Evolutionary conservation across 495 filamentous ascomycete genomes (phyloP).

Genomic region (Aspergillus sparsus): DNA sequence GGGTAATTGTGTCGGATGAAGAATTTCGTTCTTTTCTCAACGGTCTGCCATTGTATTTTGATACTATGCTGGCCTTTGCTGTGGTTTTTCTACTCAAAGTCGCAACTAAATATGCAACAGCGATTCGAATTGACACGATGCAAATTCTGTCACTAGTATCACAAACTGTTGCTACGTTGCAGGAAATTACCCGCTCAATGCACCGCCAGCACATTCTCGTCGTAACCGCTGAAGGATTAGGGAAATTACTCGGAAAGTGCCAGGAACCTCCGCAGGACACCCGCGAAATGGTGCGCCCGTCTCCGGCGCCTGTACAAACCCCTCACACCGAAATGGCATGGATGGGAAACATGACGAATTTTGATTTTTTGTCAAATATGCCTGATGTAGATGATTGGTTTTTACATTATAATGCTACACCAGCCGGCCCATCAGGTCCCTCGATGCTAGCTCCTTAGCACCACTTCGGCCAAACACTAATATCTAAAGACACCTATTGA

Average conservation of each 20-base stretch:
- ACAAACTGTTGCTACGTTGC: conserved; percentile 29
- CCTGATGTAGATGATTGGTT: conserved; percentile 2
- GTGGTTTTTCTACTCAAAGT: conserved; percentile 40
- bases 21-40: conserved; percentile 36
- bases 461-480: neutral
- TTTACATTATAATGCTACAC: neutral
- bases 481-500: neutral
- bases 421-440: neutral
- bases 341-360: conserved; percentile 37
- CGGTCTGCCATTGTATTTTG: conserved; percentile 37
- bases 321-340: conserved; percentile 26
- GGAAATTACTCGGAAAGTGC: conserved; percentile 26
- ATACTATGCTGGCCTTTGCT: conserved; percentile 42
- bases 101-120: conserved; percentile 26
- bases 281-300: conserved; percentile 17
- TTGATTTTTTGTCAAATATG: conserved; percentile 36
- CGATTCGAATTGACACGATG: conserved; percentile 31
- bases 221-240: conserved; percentile 29
- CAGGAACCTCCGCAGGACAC: conserved; percentile 17
- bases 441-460: neutral
- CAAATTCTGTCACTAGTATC: conserved; percentile 32
- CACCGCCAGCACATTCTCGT: conserved; percentile 33
- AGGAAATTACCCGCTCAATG: conserved; percentile 30
- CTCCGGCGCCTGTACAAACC: conserved; percentile 18
- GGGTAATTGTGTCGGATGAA: conserved; percentile 30